phyloP scores from a whole-genome alignment of 805 yeast species.

The Candida suzukii region DNA sequence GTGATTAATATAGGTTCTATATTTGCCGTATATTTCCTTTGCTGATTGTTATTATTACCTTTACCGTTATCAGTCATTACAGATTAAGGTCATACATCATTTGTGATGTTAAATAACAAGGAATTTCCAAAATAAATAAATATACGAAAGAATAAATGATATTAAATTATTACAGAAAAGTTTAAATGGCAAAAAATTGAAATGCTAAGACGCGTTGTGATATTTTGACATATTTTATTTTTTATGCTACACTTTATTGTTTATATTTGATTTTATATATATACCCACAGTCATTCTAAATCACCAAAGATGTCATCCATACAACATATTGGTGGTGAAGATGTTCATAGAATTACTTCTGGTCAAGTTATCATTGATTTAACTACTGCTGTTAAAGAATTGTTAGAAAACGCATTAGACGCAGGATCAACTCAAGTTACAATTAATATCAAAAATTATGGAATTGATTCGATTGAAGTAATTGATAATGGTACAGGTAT shows the following conservation, averaged over 20 bases:
- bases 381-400: conserved; percentile 72
- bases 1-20: background rate
- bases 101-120: no score
- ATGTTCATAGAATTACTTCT: conserved; percentile 74
- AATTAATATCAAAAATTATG: conserved; percentile 61
- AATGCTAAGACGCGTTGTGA: no score
- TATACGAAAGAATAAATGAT: no score
- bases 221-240: no score
- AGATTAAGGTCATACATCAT: no score
- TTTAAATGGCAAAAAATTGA: no score
- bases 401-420: conserved; percentile 83
- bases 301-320: conserved; percentile 10
- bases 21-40: background rate
- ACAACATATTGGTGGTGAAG: conserved; percentile 36
- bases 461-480: conserved; percentile 63
- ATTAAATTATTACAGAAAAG: no score
- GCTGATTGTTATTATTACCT: background rate
- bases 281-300: background rate
- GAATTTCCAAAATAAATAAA: no score
- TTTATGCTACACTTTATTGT: no score
- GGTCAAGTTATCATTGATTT: conserved; percentile 89
- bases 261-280: background rate
- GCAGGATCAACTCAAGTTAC: conserved; percentile 67
- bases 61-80: background rate
- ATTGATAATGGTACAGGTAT: conserved; percentile 68